Evolutionary conservation across 116 monocot species (phyloP).

Genomic region (Iris pallida): DNA sequence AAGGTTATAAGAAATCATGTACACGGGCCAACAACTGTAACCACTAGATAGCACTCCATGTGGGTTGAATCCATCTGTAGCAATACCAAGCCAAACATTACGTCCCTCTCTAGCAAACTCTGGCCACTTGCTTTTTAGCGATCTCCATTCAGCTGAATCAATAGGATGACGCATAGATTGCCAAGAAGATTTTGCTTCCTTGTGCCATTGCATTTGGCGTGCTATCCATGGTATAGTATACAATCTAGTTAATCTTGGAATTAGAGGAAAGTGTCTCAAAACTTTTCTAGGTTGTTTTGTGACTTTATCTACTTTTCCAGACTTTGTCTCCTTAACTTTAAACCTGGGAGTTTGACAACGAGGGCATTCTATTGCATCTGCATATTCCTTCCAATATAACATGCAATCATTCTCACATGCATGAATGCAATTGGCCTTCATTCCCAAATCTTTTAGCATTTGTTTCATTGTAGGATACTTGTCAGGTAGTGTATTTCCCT

Average conservation of each 20-base stretch:
- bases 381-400: background rate
- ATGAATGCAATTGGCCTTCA: background rate
- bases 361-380: background rate
- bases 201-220: no score
- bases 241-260: no score
- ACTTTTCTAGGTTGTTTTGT: no score
- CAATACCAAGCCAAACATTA: background rate
- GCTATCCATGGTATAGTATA: no score
- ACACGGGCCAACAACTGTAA: background rate
- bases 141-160: background rate
- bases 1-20: background rate
- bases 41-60: background rate
- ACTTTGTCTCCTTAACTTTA: background rate
- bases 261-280: no score
- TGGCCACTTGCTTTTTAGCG: background rate
- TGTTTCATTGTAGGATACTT: background rate
- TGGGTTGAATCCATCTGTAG: background rate
- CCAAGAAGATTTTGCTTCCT: background rate
- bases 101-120: background rate
- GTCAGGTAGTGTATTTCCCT: no score
- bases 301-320: no score
- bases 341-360: background rate
- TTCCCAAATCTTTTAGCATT: conserved; percentile 1
- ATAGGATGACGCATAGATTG: background rate
- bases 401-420: background rate